phyloP scores from a whole-genome alignment of 2,329 filamentous ascomycete genomes.

The Sporothrix brasiliensis region DNA sequence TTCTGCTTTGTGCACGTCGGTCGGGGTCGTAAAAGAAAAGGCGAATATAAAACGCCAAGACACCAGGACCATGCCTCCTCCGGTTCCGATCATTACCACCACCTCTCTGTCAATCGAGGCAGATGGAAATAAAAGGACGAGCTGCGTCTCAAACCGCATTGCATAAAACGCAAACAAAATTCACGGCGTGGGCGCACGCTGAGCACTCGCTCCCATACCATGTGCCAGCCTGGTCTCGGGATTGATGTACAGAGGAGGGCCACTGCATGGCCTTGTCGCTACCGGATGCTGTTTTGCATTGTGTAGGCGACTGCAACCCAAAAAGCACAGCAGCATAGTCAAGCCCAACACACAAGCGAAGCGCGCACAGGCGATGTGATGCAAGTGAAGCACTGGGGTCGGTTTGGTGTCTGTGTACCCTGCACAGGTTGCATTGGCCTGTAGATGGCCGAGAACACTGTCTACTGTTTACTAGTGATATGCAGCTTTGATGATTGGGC shows the following conservation, averaged over 20 bases:
- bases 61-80: not conserved
- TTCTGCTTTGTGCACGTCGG: not conserved
- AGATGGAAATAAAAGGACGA: not conserved
- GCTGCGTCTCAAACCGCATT: slow-evolving; percentile 13
- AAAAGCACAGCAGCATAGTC: not conserved
- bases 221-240: too few species aligned
- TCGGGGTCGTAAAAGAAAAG: slow-evolving; percentile 10
- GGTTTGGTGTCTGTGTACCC: too few species aligned
- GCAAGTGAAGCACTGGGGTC: not conserved
- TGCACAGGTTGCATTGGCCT: not conserved
- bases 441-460: too few species aligned
- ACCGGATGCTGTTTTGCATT: not conserved
- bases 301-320: slow-evolving; percentile 6
- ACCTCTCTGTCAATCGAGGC: not conserved
- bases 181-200: too few species aligned
- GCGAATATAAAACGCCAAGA: slow-evolving; percentile 26
- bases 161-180: not conserved
- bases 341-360: not conserved
- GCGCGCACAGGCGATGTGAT: not conserved
- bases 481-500: too few species aligned
- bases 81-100: slow-evolving; percentile 6
- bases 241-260: too few species aligned
- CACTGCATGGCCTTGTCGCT: too few species aligned
- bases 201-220: not conserved
- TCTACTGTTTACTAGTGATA: too few species aligned